Percentiles rank a stretch among this genome's conserved stretches.
Evolutionary conservation across 257 asterid genomes (phyloP).

Genomic region (Penstemon eatonii): DNA sequence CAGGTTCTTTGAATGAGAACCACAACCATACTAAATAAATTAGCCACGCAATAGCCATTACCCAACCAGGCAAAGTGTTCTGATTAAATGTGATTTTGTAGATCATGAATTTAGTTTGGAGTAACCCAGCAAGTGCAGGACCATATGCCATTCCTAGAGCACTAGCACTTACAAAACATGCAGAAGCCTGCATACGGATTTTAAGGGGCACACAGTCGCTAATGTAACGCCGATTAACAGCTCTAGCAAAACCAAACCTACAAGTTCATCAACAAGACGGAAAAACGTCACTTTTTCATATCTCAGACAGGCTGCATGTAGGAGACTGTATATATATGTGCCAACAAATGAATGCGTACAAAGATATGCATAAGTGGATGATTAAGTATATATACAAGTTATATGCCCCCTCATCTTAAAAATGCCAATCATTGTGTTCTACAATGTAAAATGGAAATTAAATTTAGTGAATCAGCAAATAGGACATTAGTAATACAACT

Average conservation of each 20-base stretch:
- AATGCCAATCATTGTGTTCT: too few relatives aligned
- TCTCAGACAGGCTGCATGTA: not conserved
- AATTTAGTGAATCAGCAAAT: too few relatives aligned
- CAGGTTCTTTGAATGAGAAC: conserved; percentile 86
- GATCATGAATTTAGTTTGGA: conserved; percentile 70
- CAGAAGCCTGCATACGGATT: conserved; percentile 94
- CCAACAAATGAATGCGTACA: too few relatives aligned
- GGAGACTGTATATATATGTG: not conserved
- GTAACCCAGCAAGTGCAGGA: conserved; percentile 94
- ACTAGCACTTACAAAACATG: conserved; percentile 98
- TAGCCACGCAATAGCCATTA: conserved; percentile 87
- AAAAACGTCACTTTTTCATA: not conserved
- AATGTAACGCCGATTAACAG: conserved; percentile 92
- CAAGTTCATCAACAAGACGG: conserved; percentile 31
- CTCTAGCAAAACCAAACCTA: conserved; percentile 98
- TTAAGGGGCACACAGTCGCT: conserved; percentile 96
- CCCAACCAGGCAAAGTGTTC: conserved; percentile 95
- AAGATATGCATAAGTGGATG: too few relatives aligned
- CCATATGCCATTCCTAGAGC: conserved; percentile 99
- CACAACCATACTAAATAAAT: conserved; percentile 75
- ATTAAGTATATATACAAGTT: too few relatives aligned
- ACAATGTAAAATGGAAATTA: too few relatives aligned
- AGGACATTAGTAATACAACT: too few relatives aligned
- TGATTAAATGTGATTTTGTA: conserved; percentile 73
- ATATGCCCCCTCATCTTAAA: too few relatives aligned